Base-by-base conservation (phyloP, 768 basidiomycete species). In the Psilocybe azurescens region DNA sequence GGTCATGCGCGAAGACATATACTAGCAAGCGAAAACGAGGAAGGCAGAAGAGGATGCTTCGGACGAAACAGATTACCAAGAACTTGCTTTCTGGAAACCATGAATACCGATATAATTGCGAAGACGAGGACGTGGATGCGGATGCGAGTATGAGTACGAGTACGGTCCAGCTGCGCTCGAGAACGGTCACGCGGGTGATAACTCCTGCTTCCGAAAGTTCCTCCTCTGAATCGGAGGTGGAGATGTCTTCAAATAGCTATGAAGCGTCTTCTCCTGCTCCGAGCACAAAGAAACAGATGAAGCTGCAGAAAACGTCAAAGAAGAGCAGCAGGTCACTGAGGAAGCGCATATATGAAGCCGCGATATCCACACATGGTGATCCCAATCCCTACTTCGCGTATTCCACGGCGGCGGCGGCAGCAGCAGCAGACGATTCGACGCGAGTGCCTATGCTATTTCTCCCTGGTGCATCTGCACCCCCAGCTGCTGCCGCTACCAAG, bases 271-370 rank as follows among this genome's bases (percentile, higher is more conserved):
- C 53, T 59, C 62, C 60, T 20, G 16, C 39, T 24, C 30, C 51
- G 32, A 14, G n/a, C 24, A n/a, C 39, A 18, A 14, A 38, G 30
- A 52, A 28, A 36, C 39, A 11, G 30, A 33, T n/a, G 14, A 41
- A 36, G 28, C 6, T 9, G 39, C 57, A 48, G 24, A 58, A 53
- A 62, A 16, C 32, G 49, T 60, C 57, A 56, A 48, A 71, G 63
- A 56, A 58, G 41, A 38, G 44, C 11, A 36, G 57, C 13, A 72
- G 66, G 53, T 48, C 73, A 5, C 68, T 78, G 24, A 68, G 73
- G n/a, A 61, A 70, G 41, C 73, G 79, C 30, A 65, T 80, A 56
- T 69, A 78, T 29, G 72, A 73, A 52, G 79, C 79, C 48, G 75
- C 77, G 46, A 62, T 77, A 8, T 60, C 75, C 36, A 75, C 77